Evolutionary conservation across 352 stramenopile genomes (phyloP).

Genomic region (Phytophthora gonapodyides): DNA sequence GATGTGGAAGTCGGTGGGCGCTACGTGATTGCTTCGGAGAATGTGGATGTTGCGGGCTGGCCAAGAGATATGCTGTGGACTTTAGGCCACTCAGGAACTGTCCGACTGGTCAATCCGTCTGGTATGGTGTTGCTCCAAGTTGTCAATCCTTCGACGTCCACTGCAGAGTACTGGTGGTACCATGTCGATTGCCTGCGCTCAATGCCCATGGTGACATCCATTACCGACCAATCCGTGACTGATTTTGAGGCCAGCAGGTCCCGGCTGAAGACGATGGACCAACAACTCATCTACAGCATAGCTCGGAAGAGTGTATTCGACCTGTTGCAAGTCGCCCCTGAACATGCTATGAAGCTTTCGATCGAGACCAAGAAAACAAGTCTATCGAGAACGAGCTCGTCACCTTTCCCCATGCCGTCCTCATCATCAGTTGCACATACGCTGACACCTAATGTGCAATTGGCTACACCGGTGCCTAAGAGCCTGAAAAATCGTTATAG

Average conservation of each 20-base stretch:
- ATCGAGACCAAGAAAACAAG: conserved; percentile 39
- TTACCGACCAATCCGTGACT: conserved; percentile 47
- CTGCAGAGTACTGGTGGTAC: conserved; percentile 75
- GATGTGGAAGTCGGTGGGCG: conserved; percentile 67
- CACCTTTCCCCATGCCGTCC: conserved; percentile 32
- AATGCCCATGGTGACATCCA: conserved; percentile 18
- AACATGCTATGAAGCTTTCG: conserved; percentile 63
- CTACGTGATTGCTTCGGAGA: conserved; percentile 53
- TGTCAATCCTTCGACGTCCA: conserved; percentile 49
- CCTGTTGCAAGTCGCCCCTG: conserved; percentile 57
- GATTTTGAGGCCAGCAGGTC: conserved; percentile 44
- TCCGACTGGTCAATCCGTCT: conserved; percentile 52
- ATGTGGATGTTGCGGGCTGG: conserved; percentile 45
- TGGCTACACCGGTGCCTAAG: conserved; percentile 18
- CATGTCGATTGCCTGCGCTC: conserved; percentile 56
- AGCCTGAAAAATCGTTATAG: conserved; percentile 48
- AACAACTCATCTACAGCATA: conserved; percentile 61
- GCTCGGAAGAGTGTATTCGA: conserved; percentile 67
- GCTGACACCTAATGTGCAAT: conserved; percentile 5
- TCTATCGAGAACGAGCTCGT: conserved; percentile 33
- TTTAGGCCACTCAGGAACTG: conserved; percentile 55
- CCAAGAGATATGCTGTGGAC: conserved; percentile 68
- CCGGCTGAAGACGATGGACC: conserved; percentile 43
- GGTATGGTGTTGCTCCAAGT: conserved; percentile 72
- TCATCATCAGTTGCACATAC: conserved; percentile 10